These are phyloP conservation scores for Entomortierella parvispora DNA, from an alignment of 192 early-diverging fungal genomes.

Conservation along the genomic window DNA sequence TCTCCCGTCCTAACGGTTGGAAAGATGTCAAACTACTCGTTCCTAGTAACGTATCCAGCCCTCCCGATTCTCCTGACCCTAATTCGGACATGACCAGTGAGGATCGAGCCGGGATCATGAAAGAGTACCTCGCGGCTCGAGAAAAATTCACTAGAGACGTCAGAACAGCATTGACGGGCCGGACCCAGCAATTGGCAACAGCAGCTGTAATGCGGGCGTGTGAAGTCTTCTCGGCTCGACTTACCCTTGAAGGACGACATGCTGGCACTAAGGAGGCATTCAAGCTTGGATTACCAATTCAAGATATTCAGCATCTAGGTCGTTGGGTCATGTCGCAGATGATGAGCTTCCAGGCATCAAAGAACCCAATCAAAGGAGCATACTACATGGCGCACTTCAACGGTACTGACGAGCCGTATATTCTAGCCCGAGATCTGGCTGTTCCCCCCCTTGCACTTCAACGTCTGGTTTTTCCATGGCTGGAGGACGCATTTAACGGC, in stretches of 20 bases:
- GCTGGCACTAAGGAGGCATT: constrained; percentile 17
- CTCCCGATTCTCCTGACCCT: neutral
- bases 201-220: constrained; percentile 27
- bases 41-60: neutral
- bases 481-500: neutral
- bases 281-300: neutral
- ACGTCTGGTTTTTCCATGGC: neutral
- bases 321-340: constrained; percentile 20
- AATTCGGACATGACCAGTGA: neutral
- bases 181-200: neutral
- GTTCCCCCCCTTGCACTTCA: neutral
- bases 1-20: constrained; percentile 17
- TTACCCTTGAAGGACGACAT: constrained; percentile 26
- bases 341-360: neutral
- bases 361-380: constrained; percentile 2
- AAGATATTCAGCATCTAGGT: constrained; percentile 22
- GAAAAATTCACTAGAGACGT: neutral
- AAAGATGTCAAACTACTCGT: constrained; percentile 22
- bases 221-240: constrained; percentile 14
- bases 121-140: neutral
- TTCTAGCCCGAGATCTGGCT: neutral
- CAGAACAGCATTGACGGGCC: neutral
- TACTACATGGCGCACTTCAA: constrained; percentile 6
- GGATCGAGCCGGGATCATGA: constrained; percentile 1
- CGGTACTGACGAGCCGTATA: constrained; percentile 3